Conservation (phyloP, 108 stramenopile species). For the Nitzschia inconspicua region DNA sequence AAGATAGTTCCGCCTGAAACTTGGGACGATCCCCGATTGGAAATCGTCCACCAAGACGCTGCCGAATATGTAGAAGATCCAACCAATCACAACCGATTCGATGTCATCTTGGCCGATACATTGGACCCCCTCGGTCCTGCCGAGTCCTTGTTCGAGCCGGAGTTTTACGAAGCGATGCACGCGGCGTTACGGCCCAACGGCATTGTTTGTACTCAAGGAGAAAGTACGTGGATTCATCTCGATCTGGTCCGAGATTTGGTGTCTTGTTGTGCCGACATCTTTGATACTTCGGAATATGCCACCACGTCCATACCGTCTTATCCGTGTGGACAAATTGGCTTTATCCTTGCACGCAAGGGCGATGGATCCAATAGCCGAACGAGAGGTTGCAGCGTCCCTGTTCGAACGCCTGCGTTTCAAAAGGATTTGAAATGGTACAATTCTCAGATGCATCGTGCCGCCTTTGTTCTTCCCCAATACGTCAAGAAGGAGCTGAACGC, state of each 20-base stretch:
- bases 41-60: constrained; percentile 38
- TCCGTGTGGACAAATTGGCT: constrained; percentile 65
- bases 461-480: constrained; percentile 70
- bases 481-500: constrained; percentile 1
- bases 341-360: constrained; percentile 56
- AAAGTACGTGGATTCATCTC: constrained; percentile 83
- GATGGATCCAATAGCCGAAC: background rate
- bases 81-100: constrained; percentile 36
- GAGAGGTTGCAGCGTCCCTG: constrained; percentile 18
- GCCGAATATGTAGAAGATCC: constrained; percentile 38
- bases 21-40: constrained; percentile 60
- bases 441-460: constrained; percentile 58
- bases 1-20: constrained; percentile 8
- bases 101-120: constrained; percentile 77
- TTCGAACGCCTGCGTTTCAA: constrained; percentile 24
- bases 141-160: constrained; percentile 72
- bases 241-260: constrained; percentile 61
- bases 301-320: constrained; percentile 40
- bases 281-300: constrained; percentile 70
- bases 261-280: constrained; percentile 42
- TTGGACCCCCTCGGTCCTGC: constrained; percentile 86
- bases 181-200: constrained; percentile 45
- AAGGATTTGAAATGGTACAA: constrained; percentile 65
- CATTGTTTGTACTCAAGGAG: constrained; percentile 75
- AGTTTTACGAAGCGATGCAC: constrained; percentile 66